Evolutionary conservation across 805 yeast genomes (phyloP).

Genomic region (Yarrowia sp.): DNA sequence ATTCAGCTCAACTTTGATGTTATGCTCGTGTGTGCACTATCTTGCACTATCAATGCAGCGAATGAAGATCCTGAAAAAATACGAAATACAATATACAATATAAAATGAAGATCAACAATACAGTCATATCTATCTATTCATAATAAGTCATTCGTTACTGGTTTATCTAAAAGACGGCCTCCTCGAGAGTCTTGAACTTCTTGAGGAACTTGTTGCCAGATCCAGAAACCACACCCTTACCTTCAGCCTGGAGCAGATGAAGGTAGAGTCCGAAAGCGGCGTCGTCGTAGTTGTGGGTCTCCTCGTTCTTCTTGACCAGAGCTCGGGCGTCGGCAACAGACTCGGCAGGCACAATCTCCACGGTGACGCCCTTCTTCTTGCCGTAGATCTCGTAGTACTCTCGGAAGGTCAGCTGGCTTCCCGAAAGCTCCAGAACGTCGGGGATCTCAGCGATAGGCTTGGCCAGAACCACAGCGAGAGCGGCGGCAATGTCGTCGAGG

Average conservation of each 20-base stretch:
- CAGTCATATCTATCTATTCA: no score
- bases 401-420: conserved; percentile 41
- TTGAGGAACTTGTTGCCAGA: neutral
- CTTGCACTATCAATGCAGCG: neutral
- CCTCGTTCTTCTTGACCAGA: conserved; percentile 18
- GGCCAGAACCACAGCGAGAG: conserved; percentile 44
- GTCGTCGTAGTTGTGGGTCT: conserved; percentile 38
- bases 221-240: neutral
- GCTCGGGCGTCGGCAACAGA: conserved; percentile 16
- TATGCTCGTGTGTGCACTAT: neutral
- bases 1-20: neutral
- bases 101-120: no score
- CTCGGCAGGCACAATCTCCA: conserved; percentile 40
- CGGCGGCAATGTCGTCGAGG: conserved; percentile 44
- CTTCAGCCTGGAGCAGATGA: conserved; percentile 25
- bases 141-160: neutral
- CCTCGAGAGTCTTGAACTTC: conserved; percentile 26
- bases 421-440: conserved; percentile 42
- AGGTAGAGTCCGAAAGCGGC: conserved; percentile 26
- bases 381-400: conserved; percentile 42
- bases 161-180: neutral
- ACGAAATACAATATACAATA: no score
- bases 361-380: conserved; percentile 42
- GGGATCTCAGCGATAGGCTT: conserved; percentile 44
- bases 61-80: neutral